Conservation (phyloP, 345 rosid species). For the Cardamine chenopodiifolia region DNA sequence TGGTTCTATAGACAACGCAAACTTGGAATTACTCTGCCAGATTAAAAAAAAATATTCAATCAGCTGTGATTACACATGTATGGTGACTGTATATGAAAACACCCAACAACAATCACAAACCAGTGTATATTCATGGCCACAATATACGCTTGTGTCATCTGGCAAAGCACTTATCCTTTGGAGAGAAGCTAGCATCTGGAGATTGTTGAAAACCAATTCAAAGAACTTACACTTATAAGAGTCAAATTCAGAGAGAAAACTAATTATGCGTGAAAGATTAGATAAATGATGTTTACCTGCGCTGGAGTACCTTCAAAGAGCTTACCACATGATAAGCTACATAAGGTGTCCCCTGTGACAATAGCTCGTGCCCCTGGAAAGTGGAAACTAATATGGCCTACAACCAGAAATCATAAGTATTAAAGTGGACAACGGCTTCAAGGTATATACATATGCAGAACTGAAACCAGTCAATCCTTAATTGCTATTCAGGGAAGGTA, state of each 20-base stretch:
- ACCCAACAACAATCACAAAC: constrained; percentile 34
- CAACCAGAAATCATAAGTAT: constrained; percentile 23
- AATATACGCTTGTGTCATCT: constrained; percentile 61
- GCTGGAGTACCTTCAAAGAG: constrained; percentile 89
- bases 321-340: constrained; percentile 98
- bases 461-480: background rate
- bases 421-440: background rate
- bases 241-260: background rate
- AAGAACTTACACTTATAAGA: background rate
- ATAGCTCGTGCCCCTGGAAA: constrained; percentile 83
- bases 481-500: background rate
- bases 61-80: background rate
- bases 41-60: background rate
- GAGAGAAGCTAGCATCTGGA: constrained; percentile 83
- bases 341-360: constrained; percentile 89
- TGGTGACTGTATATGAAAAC: background rate
- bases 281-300: constrained; percentile 53
- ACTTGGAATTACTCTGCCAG: constrained; percentile 88
- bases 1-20: constrained; percentile 90
- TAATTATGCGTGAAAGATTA: no score
- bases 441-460: background rate
- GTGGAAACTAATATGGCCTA: constrained; percentile 95
- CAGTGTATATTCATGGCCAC: constrained; percentile 96
- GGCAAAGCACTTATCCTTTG: constrained; percentile 36
- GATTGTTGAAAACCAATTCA: constrained; percentile 7